phyloP scores from a whole-genome alignment of 1,139 yeast species.

The Yamadazyma triangularis region DNA sequence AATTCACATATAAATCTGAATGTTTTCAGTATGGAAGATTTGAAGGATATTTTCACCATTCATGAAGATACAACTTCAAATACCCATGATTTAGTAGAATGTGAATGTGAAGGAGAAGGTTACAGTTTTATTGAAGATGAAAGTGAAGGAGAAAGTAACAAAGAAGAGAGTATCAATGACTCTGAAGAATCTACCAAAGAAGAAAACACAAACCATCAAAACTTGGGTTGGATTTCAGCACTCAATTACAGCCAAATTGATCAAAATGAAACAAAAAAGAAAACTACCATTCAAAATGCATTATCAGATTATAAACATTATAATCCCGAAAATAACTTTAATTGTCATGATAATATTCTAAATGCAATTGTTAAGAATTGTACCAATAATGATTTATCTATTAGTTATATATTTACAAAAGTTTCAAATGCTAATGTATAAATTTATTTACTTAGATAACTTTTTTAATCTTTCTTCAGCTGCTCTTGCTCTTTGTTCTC shows the following conservation, averaged over 20 bases:
- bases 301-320: slow-evolving; percentile 59
- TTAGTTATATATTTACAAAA: slow-evolving; percentile 14
- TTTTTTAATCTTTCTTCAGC: slow-evolving; percentile 77
- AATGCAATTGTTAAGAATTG: slow-evolving; percentile 5
- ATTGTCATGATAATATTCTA: slow-evolving; percentile 8
- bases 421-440: slow-evolving; percentile 6
- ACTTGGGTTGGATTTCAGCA: slow-evolving; percentile 58
- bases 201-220: no score
- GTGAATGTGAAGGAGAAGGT: slow-evolving; percentile 59
- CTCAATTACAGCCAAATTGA: slow-evolving; percentile 37
- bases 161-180: neutral
- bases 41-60: slow-evolving; percentile 71
- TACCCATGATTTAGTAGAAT: slow-evolving; percentile 82
- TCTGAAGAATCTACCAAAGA: no score
- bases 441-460: slow-evolving; percentile 2
- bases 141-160: no score
- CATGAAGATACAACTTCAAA: slow-evolving; percentile 51
- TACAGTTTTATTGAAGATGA: slow-evolving; percentile 18
- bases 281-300: slow-evolving; percentile 49
- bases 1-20: slow-evolving; percentile 33
- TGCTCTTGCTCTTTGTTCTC: slow-evolving; percentile 95
- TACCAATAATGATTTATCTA: slow-evolving; percentile 4
- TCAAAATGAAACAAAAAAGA: slow-evolving; percentile 24
- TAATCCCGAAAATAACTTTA: slow-evolving; percentile 30
- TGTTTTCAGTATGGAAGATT: slow-evolving; percentile 58